A percentile compares a stretch with the other conserved stretches of the same genome.
Conservation (phyloP, 176 grass and related monocot genomes). For the Aegilops sharonensis region DNA sequence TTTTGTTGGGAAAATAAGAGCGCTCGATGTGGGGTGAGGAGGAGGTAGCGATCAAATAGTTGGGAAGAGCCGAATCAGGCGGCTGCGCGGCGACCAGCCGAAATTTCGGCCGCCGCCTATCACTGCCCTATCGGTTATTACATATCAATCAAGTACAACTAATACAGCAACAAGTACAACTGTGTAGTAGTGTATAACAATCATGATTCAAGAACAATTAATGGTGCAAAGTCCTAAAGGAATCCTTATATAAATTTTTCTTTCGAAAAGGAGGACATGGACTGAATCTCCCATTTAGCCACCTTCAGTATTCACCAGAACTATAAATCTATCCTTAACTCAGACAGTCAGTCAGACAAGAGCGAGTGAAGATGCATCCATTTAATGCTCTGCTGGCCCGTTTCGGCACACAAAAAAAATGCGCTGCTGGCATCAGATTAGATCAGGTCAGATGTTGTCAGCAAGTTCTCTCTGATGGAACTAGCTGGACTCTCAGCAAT, state of each 20-base stretch:
- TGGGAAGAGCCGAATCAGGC: no score
- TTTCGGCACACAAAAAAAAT: neutral
- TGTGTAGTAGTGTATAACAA: no score
- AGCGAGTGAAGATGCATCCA: neutral
- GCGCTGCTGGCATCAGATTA: neutral
- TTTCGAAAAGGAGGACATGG: neutral
- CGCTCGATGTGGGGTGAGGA: no score
- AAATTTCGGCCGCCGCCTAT: no score
- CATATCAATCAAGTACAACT: neutral
- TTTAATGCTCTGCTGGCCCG: neutral
- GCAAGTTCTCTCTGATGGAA: neutral
- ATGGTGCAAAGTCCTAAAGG: neutral
- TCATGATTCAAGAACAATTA: neutral
- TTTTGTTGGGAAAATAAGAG: no score
- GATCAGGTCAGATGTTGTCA: conserved; percentile 3
- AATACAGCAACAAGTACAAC: neutral
- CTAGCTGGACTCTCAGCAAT: neutral
- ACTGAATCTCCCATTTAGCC: neutral
- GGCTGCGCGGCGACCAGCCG: no score
- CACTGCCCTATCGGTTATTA: no score
- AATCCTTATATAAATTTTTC: neutral
- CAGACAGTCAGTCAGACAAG: neutral
- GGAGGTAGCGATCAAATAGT: no score
- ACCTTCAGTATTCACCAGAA: neutral
- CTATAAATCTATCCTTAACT: neutral